Conservation (phyloP, 179 eudicot species). For the Spinacia oleracea region DNA sequence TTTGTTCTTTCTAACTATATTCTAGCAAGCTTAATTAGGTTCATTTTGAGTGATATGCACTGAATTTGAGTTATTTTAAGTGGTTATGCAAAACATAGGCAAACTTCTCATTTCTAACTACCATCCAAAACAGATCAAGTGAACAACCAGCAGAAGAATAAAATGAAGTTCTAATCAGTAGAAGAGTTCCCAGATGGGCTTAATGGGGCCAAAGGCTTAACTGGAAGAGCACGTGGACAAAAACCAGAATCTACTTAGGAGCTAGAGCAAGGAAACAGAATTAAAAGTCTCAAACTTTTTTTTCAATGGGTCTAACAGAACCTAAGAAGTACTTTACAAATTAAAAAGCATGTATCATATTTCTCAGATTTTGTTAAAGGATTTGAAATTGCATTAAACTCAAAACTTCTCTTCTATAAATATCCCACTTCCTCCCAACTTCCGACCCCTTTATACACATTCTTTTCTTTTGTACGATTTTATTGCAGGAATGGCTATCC, state of each 20-base stretch:
- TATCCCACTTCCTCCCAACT: background rate
- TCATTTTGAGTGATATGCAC: no score
- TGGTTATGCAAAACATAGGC: no score
- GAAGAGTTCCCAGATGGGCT: background rate
- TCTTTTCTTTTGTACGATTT: background rate
- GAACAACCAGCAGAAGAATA: background rate
- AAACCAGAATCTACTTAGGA: background rate
- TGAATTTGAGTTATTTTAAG: no score
- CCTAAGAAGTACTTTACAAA: no score
- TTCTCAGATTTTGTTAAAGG: no score
- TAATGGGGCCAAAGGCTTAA: background rate
- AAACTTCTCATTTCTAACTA: no score
- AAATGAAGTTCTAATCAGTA: background rate
- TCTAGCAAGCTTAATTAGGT: no score
- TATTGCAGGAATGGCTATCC: constrained; percentile 38
- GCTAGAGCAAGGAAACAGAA: background rate
- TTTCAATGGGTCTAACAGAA: no score
- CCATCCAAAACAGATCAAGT: background rate
- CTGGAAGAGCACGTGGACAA: background rate
- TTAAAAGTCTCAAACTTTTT: background rate
- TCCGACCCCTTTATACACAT: no score
- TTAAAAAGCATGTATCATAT: no score
- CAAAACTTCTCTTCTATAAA: background rate
- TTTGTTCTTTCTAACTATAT: no score
- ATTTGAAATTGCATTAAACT: background rate